Evolutionary conservation across 768 basidiomycete genomes (phyloP), one percentile per base, ranked within the genome.

Genomic region (Pulveroboletus sp.): DNA sequence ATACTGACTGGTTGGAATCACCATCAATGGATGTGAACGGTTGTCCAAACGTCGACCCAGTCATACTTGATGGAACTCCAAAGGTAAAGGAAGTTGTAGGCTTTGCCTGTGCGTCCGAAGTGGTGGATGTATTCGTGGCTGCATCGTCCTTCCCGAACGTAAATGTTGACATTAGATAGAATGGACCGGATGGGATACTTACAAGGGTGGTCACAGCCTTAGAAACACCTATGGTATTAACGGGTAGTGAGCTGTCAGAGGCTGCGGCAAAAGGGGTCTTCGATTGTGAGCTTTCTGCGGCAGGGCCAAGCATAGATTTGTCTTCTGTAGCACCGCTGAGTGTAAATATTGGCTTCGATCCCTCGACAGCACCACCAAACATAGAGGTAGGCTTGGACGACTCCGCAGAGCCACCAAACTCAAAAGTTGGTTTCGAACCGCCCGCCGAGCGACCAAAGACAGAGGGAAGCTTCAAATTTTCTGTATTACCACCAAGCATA

Each of bases 31-130:
- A 43, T 6, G 42, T 10, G 8, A 43, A 47, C 6, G 44, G 27
- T 38, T 62, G 60, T n/a, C 54, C 48, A 33, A 55, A 53, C 26
- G 40, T 26, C 8, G 54, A 50, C 3, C 52, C 43, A 14, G 51
- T 39, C 11, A 44, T 21, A 33, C 30, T 28, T 26, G 58, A 39
- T 17, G 57, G 39, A 37, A 53, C 55, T 31, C 50, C 59, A 12
- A 64, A 64, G 14, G 30, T 30, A 42, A 46, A 55, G 46, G 67
- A 50, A 21, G 62, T 40, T 47, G 65, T 59, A 21, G 72, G 66
- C 15, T 69, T 67, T 31, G 64, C 48, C 14, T 68, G 60, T 10
- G 59, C 57, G 9, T 37, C 41, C 24, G 43, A 31, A 43, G 50
- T 38, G n/a, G 53, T 45, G 26, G 50, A 30, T 17, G 37, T 17